A percentile compares a stretch with the other conserved stretches of the same genome.
These are phyloP conservation scores for Penicillium ochrochloron DNA, from an alignment of 495 filamentous ascomycete species.

Conservation along the genomic window DNA sequence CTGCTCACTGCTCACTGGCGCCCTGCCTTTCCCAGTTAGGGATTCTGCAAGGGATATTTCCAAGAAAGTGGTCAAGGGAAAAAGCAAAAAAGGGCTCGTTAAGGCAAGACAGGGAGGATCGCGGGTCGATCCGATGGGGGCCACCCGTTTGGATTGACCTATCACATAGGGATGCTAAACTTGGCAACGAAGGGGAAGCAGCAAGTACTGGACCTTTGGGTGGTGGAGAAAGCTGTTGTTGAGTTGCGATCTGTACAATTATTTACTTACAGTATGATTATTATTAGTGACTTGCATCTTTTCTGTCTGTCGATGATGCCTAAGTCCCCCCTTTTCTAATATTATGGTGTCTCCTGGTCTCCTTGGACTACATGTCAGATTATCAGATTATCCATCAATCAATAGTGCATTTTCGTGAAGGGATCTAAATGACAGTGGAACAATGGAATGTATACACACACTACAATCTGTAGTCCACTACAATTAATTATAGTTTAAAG, in stretches of 20 bases:
- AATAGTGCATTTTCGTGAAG: not conserved
- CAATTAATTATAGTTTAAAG: not conserved
- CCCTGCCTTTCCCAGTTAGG: not conserved
- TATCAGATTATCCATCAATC: conserved; percentile 5
- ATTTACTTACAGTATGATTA: not conserved
- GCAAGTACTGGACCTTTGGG: not conserved
- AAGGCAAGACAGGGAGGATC: conserved; percentile 13
- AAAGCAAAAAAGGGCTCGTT: conserved; percentile 1
- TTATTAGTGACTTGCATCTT: not conserved
- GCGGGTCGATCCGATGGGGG: conserved; percentile 23
- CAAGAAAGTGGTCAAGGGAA: not conserved
- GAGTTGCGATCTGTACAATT: not conserved
- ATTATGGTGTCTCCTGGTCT: not conserved
- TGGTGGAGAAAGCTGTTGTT: not conserved
- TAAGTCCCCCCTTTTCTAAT: not conserved
- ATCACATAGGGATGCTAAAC: conserved; percentile 2
- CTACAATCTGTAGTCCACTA: not conserved
- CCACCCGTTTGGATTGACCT: conserved; percentile 16
- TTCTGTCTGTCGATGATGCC: not conserved
- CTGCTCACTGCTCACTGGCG: not conserved
- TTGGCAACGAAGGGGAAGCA: not conserved
- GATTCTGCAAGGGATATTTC: conserved; percentile 21
- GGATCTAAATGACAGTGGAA: not conserved
- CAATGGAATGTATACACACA: not conserved
- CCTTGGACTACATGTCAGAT: conserved; percentile 5